Conservation (phyloP, 192 early-diverging fungal genomes). For the Cladochytrium replicatum region DNA sequence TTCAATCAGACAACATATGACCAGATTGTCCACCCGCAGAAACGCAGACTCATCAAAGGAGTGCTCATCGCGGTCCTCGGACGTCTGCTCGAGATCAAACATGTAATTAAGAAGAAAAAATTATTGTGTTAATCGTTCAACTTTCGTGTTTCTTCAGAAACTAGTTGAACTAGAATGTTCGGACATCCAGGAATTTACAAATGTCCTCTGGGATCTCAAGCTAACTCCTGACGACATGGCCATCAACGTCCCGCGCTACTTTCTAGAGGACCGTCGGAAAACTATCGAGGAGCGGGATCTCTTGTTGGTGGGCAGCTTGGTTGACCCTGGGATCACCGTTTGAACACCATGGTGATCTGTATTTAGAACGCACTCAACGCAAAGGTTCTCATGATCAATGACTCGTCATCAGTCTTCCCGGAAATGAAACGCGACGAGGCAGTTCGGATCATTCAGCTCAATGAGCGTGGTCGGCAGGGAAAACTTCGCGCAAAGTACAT, state of each 20-base stretch:
- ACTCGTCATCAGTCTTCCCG: conserved; percentile 31
- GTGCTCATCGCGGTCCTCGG: conserved; percentile 40
- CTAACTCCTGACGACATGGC: conserved; percentile 42
- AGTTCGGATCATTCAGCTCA: conserved; percentile 43
- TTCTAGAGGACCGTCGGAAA: conserved; percentile 37
- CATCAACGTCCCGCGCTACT: conserved; percentile 39
- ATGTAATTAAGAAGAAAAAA: too few relatives aligned
- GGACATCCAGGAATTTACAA: conserved; percentile 39
- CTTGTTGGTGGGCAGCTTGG: conserved; percentile 17
- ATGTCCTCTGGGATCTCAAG: conserved; percentile 48
- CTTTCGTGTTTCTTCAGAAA: conserved; percentile 28
- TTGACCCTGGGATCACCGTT: neutral
- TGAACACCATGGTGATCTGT: neutral
- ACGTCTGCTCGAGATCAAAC: conserved; percentile 45
- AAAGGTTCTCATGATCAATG: conserved; percentile 31
- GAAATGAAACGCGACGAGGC: conserved; percentile 36
- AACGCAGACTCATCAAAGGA: conserved; percentile 40
- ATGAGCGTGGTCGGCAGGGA: conserved; percentile 48
- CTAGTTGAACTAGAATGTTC: conserved; percentile 43
- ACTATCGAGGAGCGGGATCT: conserved; percentile 13
- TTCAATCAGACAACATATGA: conserved; percentile 43
- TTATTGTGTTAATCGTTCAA: conserved; percentile 1
- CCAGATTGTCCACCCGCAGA: conserved; percentile 52
- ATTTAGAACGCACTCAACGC: conserved; percentile 37
- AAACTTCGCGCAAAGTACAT: conserved; percentile 51